Conservation (phyloP, 495 filamentous ascomycete genomes). For the Podospora comata region DNA sequence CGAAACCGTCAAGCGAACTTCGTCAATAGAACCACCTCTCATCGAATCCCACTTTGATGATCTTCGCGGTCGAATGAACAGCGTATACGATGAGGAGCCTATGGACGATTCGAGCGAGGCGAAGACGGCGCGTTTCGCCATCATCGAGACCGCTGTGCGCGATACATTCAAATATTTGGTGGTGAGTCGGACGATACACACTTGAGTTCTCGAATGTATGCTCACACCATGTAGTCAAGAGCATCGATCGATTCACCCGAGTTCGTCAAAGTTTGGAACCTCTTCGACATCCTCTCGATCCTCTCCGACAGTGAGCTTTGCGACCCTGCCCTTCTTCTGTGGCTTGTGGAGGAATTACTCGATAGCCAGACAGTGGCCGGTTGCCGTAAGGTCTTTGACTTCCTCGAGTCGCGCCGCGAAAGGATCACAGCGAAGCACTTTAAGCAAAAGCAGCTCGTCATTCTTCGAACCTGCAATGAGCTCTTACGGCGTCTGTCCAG, state of each 20-base stretch:
- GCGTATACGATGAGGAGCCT: slow-evolving; percentile 32
- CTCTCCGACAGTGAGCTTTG: slow-evolving; percentile 83
- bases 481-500: slow-evolving; percentile 84
- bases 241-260: slow-evolving; percentile 67
- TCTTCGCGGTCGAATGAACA: slow-evolving; percentile 40
- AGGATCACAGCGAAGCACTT: slow-evolving; percentile 81
- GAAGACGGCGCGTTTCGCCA: slow-evolving; percentile 53
- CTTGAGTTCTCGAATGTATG: neutral
- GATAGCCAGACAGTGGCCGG: slow-evolving; percentile 93
- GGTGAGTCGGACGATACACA: slow-evolving; percentile 46
- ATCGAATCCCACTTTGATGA: slow-evolving; percentile 57
- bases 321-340: slow-evolving; percentile 78
- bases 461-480: slow-evolving; percentile 92
- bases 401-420: slow-evolving; percentile 87
- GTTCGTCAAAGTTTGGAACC: slow-evolving; percentile 84
- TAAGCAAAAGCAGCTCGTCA: slow-evolving; percentile 78
- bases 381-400: slow-evolving; percentile 87
- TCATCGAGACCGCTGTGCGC: slow-evolving; percentile 74
- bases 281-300: slow-evolving; percentile 84
- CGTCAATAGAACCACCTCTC: slow-evolving; percentile 75
- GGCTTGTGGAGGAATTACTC: slow-evolving; percentile 89
- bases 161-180: slow-evolving; percentile 72
- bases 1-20: slow-evolving; percentile 59
- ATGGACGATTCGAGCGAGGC: slow-evolving; percentile 27
- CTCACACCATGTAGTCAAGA: slow-evolving; percentile 48